Percentiles rank a stretch among this genome's conserved stretches.
phyloP scores from a whole-genome alignment of 345 rosid species.

The Eucalyptus cloeziana region DNA sequence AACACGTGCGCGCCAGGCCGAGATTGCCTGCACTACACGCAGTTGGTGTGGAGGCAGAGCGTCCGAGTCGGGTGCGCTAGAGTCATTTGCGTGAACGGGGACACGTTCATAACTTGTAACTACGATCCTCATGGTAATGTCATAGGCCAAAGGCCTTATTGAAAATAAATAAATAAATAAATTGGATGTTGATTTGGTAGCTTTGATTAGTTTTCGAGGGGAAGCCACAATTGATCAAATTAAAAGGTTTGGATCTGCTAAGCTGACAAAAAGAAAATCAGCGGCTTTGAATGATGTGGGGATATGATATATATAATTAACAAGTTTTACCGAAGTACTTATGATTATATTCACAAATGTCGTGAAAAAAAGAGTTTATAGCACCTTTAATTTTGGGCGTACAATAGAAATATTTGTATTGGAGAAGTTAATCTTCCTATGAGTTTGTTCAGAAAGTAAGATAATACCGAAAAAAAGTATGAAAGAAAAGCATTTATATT shows the following conservation, averaged over 20 bases:
- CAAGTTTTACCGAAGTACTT: background rate
- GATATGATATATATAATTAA: background rate
- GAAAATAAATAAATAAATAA: background rate
- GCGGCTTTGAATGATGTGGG: background rate
- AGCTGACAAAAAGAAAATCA: background rate
- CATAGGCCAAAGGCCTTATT: constrained; percentile 52
- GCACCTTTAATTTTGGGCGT: background rate
- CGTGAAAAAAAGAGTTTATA: background rate
- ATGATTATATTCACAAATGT: background rate
- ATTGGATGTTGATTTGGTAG: background rate
- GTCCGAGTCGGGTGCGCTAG: constrained; percentile 43
- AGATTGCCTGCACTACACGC: constrained; percentile 53
- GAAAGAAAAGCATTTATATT: no score
- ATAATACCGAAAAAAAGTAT: background rate
- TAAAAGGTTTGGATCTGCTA: background rate
- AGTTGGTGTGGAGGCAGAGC: constrained; percentile 56
- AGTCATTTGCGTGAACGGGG: constrained; percentile 28
- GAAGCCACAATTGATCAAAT: background rate
- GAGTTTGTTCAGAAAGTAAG: background rate
- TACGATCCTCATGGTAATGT: constrained; percentile 65
- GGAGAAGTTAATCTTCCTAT: background rate
- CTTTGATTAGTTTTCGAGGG: background rate
- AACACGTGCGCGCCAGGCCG: constrained; percentile 20
- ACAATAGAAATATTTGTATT: background rate
- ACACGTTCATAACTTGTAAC: constrained; percentile 38